Base-by-base conservation (phyloP, 768 basidiomycete species). In the Termitomyces eurrhizus region DNA sequence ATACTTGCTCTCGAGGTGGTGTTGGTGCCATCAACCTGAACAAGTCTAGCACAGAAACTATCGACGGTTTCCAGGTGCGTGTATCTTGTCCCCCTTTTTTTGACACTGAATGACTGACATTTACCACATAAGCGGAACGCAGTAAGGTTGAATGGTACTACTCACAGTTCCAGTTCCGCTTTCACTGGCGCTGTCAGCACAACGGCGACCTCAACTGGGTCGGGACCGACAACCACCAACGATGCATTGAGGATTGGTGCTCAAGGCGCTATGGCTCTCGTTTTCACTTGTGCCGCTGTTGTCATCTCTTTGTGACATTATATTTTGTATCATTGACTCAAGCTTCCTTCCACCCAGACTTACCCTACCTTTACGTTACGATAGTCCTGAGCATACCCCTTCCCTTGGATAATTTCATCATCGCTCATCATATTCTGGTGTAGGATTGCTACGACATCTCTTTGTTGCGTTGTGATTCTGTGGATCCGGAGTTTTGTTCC, bases 1-100 rank as follows among this genome's bases (percentile, higher is more conserved):
- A 77, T 62, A 80, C 79, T 7, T 88, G 86, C 69, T 77, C 74
- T 3, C 62, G 75, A 54, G 86, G 85, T 54, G 85, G 83, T 36
- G 85, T 87, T 48, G 86, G 86, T 44, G 86, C 72, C 11, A 83
- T 88, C 65, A 87, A 88, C 65, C 64, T 76, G 59, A 83, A 86
- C 62, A 72, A 70, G 29, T 77, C 75, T 26, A 77, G 73, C 50
- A 73, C 73, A 29, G 68, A 79, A 68, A 78, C 78, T 16, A 62
- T 78, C 5, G 74, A 73, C 45, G 78, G 75, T 44, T 85, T 85
- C 65, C 69, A 72, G 68, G 82, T 46, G 13, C 33, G 35, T 81
- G 64, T 21, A 39, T 51, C 13, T 5, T 35, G 36, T 8, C 3
- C 29, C n/a, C 18, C 36, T 8, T 46, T 51, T 42, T 12, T 18